phyloP scores from a whole-genome alignment of 305 asterid species.

The Solanum aculeatissimum region DNA sequence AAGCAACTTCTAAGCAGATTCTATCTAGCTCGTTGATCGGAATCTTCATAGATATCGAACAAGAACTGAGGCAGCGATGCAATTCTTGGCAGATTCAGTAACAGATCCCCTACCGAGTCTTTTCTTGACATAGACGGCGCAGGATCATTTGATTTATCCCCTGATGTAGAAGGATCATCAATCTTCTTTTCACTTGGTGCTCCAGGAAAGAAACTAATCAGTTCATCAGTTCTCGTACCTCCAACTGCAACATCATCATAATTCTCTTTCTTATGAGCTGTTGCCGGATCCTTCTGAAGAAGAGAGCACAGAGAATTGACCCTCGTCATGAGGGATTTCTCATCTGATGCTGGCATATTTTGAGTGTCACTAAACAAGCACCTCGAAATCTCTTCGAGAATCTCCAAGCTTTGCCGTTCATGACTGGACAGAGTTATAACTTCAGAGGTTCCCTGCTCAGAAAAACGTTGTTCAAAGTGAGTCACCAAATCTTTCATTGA shows the following conservation, averaged over 20 bases:
- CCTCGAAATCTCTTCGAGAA: constrained; percentile 10
- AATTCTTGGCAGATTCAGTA: constrained; percentile 33
- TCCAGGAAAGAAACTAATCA: background rate
- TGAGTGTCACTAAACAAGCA: constrained; percentile 58
- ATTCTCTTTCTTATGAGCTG: constrained; percentile 20
- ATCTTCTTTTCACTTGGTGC: constrained; percentile 12
- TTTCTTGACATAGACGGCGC: constrained; percentile 48
- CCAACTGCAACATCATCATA: background rate
- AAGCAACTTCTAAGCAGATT: background rate
- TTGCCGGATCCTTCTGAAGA: constrained; percentile 59
- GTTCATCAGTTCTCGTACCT: constrained; percentile 16
- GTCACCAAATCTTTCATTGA: constrained; percentile 83
- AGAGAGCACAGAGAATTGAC: constrained; percentile 93
- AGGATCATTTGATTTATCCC: constrained; percentile 10
- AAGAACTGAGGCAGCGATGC: constrained; percentile 46
- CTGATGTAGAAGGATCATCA: constrained; percentile 1
- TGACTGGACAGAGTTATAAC: constrained; percentile 53
- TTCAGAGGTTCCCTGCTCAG: constrained; percentile 54
- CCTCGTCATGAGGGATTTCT: constrained; percentile 72
- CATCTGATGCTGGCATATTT: constrained; percentile 45
- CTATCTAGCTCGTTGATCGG: constrained; percentile 39
- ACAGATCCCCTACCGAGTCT: constrained; percentile 45
- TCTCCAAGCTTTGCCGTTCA: constrained; percentile 59
- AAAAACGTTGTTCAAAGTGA: constrained; percentile 66
- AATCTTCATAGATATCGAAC: constrained; percentile 28